Percentiles rank a stretch among this genome's conserved stretches.
These are phyloP conservation scores for Geotrichum aggregatum DNA, from an alignment of 1,139 yeast species.

Conservation along the genomic window DNA sequence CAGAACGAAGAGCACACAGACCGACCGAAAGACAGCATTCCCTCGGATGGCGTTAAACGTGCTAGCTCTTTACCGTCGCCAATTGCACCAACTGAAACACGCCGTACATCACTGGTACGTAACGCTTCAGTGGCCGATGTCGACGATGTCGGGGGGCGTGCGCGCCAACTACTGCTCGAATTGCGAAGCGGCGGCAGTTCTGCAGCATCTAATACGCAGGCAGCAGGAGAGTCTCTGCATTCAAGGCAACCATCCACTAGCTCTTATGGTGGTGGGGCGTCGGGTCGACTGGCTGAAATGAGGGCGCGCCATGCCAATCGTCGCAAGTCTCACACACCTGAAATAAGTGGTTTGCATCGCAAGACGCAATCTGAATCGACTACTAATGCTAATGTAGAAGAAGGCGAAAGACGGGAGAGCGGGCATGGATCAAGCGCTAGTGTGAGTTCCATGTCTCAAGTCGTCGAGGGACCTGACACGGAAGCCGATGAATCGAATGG, in stretches of 20 bases:
- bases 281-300: constrained; percentile 21
- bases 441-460: too few species aligned
- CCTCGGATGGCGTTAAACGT: not conserved
- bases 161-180: constrained; percentile 56
- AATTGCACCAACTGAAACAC: constrained; percentile 38
- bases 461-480: too few species aligned
- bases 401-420: not conserved
- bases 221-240: constrained; percentile 11
- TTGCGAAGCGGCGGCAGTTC: constrained; percentile 44
- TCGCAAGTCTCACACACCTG: constrained; percentile 2
- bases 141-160: constrained; percentile 55
- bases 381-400: not conserved
- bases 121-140: constrained; percentile 42
- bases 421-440: not conserved
- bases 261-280: not conserved
- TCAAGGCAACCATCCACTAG: not conserved
- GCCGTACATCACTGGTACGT: not conserved
- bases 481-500: too few species aligned
- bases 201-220: constrained; percentile 22
- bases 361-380: constrained; percentile 6
- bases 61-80: not conserved
- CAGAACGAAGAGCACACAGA: too few species aligned
- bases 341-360: not conserved
- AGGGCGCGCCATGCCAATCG: constrained; percentile 21
- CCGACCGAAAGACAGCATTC: too few species aligned